These are phyloP conservation scores for Niebla homalea DNA, from an alignment of 495 filamentous ascomycete genomes.

Conservation along the genomic window DNA sequence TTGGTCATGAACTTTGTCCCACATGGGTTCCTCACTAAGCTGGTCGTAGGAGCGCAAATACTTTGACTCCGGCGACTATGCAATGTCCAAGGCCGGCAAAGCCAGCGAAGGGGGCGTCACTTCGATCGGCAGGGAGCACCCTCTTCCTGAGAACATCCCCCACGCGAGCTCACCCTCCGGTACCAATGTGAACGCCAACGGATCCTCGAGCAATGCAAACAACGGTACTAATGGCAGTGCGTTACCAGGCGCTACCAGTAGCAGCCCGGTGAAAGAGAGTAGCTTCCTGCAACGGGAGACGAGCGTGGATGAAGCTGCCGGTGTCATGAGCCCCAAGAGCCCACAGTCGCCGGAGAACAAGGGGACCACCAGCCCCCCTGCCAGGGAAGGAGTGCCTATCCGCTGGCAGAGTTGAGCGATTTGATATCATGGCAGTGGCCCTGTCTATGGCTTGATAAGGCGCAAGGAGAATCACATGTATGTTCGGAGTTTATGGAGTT, in stretches of 20 bases:
- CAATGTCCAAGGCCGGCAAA: constrained; percentile 96
- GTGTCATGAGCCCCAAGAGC: constrained; percentile 11
- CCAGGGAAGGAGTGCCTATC: constrained; percentile 51
- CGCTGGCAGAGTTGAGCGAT: constrained; percentile 28
- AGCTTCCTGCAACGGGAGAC: constrained; percentile 68
- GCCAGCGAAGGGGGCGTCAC: constrained; percentile 88
- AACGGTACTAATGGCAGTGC: constrained; percentile 30
- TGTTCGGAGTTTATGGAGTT: constrained; percentile 3
- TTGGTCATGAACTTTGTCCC: no score
- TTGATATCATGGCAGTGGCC: not conserved
- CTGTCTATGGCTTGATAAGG: not conserved
- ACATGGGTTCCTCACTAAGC: constrained; percentile 2
- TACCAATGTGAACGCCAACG: constrained; percentile 28
- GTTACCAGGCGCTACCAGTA: constrained; percentile 42
- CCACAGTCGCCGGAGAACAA: constrained; percentile 22
- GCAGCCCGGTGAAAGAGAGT: constrained; percentile 76
- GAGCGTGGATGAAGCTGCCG: constrained; percentile 46
- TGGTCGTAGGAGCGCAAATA: constrained; percentile 78
- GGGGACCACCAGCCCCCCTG: constrained; percentile 34
- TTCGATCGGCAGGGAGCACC: constrained; percentile 85
- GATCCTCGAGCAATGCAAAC: constrained; percentile 24
- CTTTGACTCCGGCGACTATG: constrained; percentile 96
- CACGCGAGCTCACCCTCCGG: constrained; percentile 60
- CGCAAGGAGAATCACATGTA: not conserved
- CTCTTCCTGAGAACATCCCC: constrained; percentile 89